Percentiles rank a stretch among this genome's conserved stretches.
Conservation (phyloP, 768 basidiomycete species). For the Lactifluus subvellereus region DNA sequence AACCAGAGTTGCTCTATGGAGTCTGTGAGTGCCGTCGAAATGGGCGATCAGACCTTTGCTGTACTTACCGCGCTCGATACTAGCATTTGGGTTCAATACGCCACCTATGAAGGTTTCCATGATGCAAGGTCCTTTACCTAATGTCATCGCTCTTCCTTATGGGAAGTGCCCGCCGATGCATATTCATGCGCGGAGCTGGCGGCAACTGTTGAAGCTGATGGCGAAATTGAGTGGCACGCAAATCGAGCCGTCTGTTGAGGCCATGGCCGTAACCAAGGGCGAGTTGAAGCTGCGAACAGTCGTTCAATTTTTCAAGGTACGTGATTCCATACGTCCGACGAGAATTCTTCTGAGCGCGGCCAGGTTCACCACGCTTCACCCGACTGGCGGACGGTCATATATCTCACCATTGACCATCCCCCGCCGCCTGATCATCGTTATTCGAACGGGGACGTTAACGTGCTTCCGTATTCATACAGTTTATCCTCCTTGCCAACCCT, state of each 20-base stretch:
- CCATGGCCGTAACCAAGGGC: conserved; percentile 49
- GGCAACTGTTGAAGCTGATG: conserved; percentile 66
- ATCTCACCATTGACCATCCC: conserved; percentile 71
- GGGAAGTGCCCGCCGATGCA: conserved; percentile 64
- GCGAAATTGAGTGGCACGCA: conserved; percentile 64
- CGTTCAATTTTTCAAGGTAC: conserved; percentile 72
- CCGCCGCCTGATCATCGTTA: conserved; percentile 46
- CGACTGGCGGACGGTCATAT: conserved; percentile 71
- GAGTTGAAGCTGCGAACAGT: conserved; percentile 64
- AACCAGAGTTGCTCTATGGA: conserved; percentile 50
- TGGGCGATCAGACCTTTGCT: neutral
- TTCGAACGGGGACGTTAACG: conserved; percentile 52
- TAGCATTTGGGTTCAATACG: conserved; percentile 63
- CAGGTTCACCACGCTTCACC: conserved; percentile 54
- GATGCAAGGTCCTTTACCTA: conserved; percentile 55
- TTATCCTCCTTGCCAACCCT: conserved; percentile 54
- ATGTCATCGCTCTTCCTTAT: conserved; percentile 68
- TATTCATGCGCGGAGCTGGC: conserved; percentile 70
- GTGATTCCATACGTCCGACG: neutral
- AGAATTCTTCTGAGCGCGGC: conserved; percentile 7
- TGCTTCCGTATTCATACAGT: conserved; percentile 68
- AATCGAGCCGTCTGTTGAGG: conserved; percentile 66
- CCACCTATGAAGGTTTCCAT: conserved; percentile 50
- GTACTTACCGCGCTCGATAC: neutral
- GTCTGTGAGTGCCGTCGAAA: conserved; percentile 16